Conservation (phyloP, 176 grass and related monocot genomes). For the Eragrostis curvula region DNA sequence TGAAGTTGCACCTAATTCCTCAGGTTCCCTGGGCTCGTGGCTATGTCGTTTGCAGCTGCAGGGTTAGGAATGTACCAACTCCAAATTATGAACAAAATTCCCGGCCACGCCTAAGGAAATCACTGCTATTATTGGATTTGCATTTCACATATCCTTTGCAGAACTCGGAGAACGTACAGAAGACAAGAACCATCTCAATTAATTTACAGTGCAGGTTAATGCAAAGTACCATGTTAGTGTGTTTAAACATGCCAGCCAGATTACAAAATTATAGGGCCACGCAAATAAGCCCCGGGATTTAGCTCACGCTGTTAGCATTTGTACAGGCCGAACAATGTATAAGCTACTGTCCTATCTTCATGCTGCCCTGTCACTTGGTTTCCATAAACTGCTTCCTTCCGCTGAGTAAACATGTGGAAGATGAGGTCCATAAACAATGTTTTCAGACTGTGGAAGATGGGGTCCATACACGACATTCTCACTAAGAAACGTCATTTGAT, state of each 20-base stretch:
- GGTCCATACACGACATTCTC: constrained; percentile 69
- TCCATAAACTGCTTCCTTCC: constrained; percentile 49
- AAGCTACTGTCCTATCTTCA: constrained; percentile 3
- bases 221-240: constrained; percentile 4
- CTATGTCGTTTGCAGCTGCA: no score
- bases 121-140: not conserved
- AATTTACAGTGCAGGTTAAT: constrained; percentile 25
- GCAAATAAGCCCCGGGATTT: constrained; percentile 13
- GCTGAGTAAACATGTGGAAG: constrained; percentile 65
- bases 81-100: not conserved
- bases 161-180: not conserved
- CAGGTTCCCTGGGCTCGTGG: no score
- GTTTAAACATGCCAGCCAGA: not conserved
- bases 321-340: no score
- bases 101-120: not conserved
- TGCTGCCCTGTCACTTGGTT: constrained; percentile 36
- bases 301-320: constrained; percentile 39
- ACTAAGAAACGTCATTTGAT: constrained; percentile 58
- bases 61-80: not conserved
- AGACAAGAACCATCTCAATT: not conserved
- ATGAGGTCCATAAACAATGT: constrained; percentile 55
- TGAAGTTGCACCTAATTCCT: no score
- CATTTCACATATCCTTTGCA: not conserved
- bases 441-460: constrained; percentile 60
- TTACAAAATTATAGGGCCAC: constrained; percentile 22